Percentiles rank a stretch among this genome's conserved stretches.
Evolutionary conservation across 345 rosid genomes (phyloP).

Genomic region (Cardamine occulta): DNA sequence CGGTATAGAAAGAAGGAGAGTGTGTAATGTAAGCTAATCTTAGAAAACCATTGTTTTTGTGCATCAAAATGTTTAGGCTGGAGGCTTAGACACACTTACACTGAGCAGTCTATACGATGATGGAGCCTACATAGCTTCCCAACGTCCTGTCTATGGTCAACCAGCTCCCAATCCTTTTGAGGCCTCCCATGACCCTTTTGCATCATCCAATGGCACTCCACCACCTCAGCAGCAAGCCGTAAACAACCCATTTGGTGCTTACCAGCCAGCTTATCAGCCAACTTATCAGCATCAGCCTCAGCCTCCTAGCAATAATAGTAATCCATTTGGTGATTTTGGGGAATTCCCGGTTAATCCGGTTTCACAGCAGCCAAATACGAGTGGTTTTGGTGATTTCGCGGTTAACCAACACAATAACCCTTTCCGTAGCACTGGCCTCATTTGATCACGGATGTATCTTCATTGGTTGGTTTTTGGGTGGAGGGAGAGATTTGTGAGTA

Average conservation of each 20-base stretch:
- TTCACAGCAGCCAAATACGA: constrained; percentile 41
- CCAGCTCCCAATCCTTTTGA: constrained; percentile 94
- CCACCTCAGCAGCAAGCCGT: constrained; percentile 51
- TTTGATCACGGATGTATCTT: constrained; percentile 46
- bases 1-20: background rate
- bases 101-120: constrained; percentile 85
- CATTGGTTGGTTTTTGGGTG: constrained; percentile 10
- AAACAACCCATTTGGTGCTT: constrained; percentile 71
- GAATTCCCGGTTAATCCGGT: constrained; percentile 38
- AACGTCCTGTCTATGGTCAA: constrained; percentile 74
- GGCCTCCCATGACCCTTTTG: constrained; percentile 70
- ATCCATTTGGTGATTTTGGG: constrained; percentile 75
- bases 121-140: constrained; percentile 83
- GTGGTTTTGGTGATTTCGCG: constrained; percentile 43
- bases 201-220: constrained; percentile 53
- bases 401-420: constrained; percentile 45
- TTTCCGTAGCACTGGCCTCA: constrained; percentile 59
- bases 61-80: constrained; percentile 58
- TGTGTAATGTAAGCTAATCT: constrained; percentile 8
- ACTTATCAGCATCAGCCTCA: constrained; percentile 46
- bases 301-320: constrained; percentile 41
- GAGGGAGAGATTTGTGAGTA: constrained; percentile 38
- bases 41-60: background rate
- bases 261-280: constrained; percentile 67
- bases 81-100: constrained; percentile 91